These are phyloP conservation scores for Hyaloscypha bicolor DNA, from an alignment of 495 filamentous ascomycete genomes.

Conservation along the genomic window DNA sequence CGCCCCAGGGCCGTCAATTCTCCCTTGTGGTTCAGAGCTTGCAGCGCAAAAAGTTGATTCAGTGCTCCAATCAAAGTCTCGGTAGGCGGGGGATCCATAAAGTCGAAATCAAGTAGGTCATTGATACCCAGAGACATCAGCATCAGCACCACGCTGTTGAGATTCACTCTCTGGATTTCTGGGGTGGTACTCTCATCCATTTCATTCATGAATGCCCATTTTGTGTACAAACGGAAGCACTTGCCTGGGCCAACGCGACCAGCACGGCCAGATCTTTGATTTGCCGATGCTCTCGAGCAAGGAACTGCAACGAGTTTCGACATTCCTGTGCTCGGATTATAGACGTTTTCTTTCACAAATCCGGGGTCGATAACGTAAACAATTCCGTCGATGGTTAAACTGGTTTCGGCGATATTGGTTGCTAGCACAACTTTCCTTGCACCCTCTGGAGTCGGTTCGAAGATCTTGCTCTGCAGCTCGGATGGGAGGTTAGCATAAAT, in stretches of 20 bases:
- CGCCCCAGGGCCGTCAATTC: slow-evolving; percentile 90
- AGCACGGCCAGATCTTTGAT: slow-evolving; percentile 89
- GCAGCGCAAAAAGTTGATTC: slow-evolving; percentile 90
- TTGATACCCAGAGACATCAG: slow-evolving; percentile 93
- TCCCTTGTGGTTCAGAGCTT: slow-evolving; percentile 86
- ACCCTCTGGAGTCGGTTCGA: slow-evolving; percentile 80
- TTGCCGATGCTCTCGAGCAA: slow-evolving; percentile 90
- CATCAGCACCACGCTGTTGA: slow-evolving; percentile 81
- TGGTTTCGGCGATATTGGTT: slow-evolving; percentile 90
- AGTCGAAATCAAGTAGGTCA: slow-evolving; percentile 92
- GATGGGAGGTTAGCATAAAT: slow-evolving; percentile 90
- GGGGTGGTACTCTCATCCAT: slow-evolving; percentile 91
- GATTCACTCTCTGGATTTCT: slow-evolving; percentile 90
- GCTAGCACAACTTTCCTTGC: slow-evolving; percentile 86
- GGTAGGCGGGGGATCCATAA: slow-evolving; percentile 91
- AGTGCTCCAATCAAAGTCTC: slow-evolving; percentile 89
- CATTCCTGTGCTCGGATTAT: slow-evolving; percentile 90
- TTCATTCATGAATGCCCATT: slow-evolving; percentile 92
- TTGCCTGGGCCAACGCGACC: slow-evolving; percentile 93
- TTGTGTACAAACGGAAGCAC: slow-evolving; percentile 94
- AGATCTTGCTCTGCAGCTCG: slow-evolving; percentile 85
- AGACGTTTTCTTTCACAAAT: slow-evolving; percentile 95
- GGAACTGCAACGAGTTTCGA: slow-evolving; percentile 89
- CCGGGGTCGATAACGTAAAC: slow-evolving; percentile 92
- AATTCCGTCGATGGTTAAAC: slow-evolving; percentile 86